These are phyloP conservation scores for Pleurotus platypus DNA, from an alignment of 768 basidiomycete species.

Conservation along the genomic window DNA sequence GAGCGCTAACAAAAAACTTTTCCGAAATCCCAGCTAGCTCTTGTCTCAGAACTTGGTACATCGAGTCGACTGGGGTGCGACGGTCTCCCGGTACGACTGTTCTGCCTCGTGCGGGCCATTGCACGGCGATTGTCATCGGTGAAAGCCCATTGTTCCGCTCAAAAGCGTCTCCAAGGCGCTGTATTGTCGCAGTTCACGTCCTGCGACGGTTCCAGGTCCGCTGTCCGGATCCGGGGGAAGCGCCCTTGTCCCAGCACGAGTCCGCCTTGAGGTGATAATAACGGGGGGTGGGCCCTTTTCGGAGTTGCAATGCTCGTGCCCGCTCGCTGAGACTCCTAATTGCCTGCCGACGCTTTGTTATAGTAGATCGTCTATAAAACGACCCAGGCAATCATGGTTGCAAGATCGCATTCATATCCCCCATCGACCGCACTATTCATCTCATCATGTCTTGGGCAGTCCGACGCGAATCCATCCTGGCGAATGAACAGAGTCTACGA, in stretches of 20 bases:
- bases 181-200: constrained; percentile 3
- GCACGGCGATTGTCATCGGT: neutral
- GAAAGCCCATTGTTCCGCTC: neutral
- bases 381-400: neutral
- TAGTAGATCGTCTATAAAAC: constrained; percentile 5
- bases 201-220: constrained; percentile 3
- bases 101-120: too few species aligned
- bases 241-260: neutral
- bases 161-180: constrained; percentile 4
- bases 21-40: too few species aligned
- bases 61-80: too few species aligned
- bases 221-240: neutral
- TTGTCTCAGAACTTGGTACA: too few species aligned
- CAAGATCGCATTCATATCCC: neutral
- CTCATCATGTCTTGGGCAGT: constrained; percentile 1
- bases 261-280: constrained; percentile 7
- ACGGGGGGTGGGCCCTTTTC: constrained; percentile 4
- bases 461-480: constrained; percentile 1
- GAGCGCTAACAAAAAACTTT: too few species aligned
- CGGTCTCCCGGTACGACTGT: too few species aligned
- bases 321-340: constrained; percentile 5
- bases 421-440: neutral
- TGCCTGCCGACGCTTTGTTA: constrained; percentile 7
- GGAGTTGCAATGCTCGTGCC: neutral
- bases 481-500: neutral